These are phyloP conservation scores for Penicillium nordicum DNA, from an alignment of 2,329 filamentous ascomycete genomes.

Conservation along the genomic window DNA sequence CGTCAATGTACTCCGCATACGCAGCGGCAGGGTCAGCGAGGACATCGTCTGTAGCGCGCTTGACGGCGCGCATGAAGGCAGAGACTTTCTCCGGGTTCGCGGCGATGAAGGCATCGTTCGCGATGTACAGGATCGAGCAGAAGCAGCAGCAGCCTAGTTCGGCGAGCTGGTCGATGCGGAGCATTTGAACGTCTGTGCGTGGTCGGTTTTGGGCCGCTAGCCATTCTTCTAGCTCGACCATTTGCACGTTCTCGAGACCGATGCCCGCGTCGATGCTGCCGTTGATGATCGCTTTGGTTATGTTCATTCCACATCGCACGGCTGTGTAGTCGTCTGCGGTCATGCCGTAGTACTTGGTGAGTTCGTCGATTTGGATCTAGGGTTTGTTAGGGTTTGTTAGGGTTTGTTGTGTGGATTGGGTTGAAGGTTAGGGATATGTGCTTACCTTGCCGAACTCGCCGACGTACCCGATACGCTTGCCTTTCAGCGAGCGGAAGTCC, in stretches of 20 bases:
- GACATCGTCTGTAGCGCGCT: constrained; percentile 70
- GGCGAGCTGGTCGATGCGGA: constrained; percentile 75
- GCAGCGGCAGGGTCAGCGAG: constrained; percentile 60
- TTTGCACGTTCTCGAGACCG: constrained; percentile 77
- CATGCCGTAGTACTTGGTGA: constrained; percentile 75
- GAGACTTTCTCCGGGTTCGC: constrained; percentile 63
- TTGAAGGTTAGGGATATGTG: not conserved
- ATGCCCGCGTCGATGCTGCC: constrained; percentile 72
- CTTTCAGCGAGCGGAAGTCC: constrained; percentile 71
- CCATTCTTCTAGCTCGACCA: constrained; percentile 79
- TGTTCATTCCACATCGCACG: constrained; percentile 77
- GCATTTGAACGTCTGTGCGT: constrained; percentile 70
- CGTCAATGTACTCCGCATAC: constrained; percentile 66
- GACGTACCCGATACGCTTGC: constrained; percentile 75
- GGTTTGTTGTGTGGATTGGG: no score
- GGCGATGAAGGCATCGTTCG: constrained; percentile 67
- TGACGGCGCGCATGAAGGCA: constrained; percentile 69
- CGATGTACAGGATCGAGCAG: constrained; percentile 77
- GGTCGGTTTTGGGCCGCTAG: constrained; percentile 61
- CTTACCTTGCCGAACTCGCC: constrained; percentile 67
- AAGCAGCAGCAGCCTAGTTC: constrained; percentile 81
- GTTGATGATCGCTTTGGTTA: constrained; percentile 70
- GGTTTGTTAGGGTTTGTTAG: not conserved
- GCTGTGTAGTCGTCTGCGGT: constrained; percentile 69
- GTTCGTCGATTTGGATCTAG: constrained; percentile 73